A percentile compares a stretch with the other conserved stretches of the same genome.
phyloP scores from a whole-genome alignment of 495 filamentous ascomycete genomes.

The Ascodesmis nigricans region DNA sequence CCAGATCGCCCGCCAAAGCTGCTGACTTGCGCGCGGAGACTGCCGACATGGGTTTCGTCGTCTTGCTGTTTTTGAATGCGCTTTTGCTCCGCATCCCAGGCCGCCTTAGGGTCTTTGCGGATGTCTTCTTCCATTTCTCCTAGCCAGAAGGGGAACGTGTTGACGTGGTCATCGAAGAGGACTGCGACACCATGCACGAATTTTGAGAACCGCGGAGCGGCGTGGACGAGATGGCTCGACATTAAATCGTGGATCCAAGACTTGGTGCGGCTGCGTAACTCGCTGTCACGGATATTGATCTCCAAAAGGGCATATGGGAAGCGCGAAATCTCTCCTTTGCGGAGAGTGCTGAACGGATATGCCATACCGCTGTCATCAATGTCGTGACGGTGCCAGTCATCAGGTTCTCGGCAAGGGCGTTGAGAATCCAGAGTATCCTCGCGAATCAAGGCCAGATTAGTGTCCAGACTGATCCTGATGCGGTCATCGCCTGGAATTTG shows the following conservation, averaged over 20 bases:
- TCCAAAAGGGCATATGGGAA: conserved; percentile 85
- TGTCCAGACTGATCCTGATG: conserved; percentile 80
- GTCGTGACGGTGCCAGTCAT: conserved; percentile 76
- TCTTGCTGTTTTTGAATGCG: conserved; percentile 51
- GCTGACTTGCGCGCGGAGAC: conserved; percentile 36
- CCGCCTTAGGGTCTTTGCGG: conserved; percentile 67
- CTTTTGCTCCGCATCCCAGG: conserved; percentile 73
- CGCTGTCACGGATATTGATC: conserved; percentile 43
- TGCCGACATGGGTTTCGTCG: conserved; percentile 74
- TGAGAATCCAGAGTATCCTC: conserved; percentile 71
- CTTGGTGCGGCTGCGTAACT: conserved; percentile 24
- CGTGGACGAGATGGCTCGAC: conserved; percentile 74
- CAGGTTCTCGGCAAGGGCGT: conserved; percentile 66
- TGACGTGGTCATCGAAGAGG: conserved; percentile 88
- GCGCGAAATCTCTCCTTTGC: conserved; percentile 74
- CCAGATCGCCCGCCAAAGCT: conserved; percentile 17
- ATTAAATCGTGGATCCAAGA: conserved; percentile 83
- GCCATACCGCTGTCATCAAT: conserved; percentile 65
- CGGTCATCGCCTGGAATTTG: conserved; percentile 86
- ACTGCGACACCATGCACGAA: conserved; percentile 83
- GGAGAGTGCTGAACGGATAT: conserved; percentile 64
- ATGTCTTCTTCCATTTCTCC: conserved; percentile 78
- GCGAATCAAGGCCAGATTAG: conserved; percentile 72
- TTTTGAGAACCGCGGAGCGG: conserved; percentile 78
- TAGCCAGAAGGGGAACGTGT: conserved; percentile 90